Base-by-base conservation (phyloP, 2,329 filamentous ascomycete genomes). In the Colletotrichum sidae region DNA sequence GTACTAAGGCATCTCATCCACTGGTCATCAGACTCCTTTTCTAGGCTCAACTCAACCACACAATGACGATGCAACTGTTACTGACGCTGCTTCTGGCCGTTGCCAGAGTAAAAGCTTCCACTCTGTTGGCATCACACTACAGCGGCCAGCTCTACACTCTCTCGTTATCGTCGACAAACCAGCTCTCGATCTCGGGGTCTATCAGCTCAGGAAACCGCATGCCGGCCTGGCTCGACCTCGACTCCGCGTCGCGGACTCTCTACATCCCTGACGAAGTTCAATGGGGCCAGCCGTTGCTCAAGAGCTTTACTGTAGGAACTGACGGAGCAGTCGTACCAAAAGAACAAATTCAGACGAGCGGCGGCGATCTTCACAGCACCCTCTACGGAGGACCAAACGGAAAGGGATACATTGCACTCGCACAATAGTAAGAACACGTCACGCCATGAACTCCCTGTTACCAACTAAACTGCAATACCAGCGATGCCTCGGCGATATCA, bases 401-500 rank as follows among this genome's bases (percentile, higher is more conserved):
- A 11, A 73, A 73, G 52, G 69, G 76, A 5, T 83, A 80, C 70
- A 74, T 83, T 56, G 80, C 80, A 2, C 76, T 78, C 4, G 77
- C 80, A 2, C 75, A 82, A 70, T 84, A 83, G 81, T 83, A 74
- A 67, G 76, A 68, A n/a, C 44, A 13, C 3, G 6, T 4, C 38
- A 10, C 38, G 38, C 38, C 13, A 4, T 13, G 3, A 13, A 41
- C 4, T 10, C 13, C 38, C 38, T 4, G 9, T 13, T 41, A 13
- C 38, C 38, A 3, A 9, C 25, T 33, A 11, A 6, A 10, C 50
- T 83, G 25, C 1, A 25, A 25, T 25, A 25, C 25, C 25, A 25
- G 81, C 67, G 77, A 79, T 37, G 76, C 77, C 0, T 81, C 80
- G 1, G 79, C 77, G 38, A 72, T 83, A 51, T 78, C 78, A 8